Evolutionary conservation across 2,329 filamentous ascomycete genomes (phyloP), one percentile per base, ranked within the genome.

Genomic region (Trichoderma sp.): DNA sequence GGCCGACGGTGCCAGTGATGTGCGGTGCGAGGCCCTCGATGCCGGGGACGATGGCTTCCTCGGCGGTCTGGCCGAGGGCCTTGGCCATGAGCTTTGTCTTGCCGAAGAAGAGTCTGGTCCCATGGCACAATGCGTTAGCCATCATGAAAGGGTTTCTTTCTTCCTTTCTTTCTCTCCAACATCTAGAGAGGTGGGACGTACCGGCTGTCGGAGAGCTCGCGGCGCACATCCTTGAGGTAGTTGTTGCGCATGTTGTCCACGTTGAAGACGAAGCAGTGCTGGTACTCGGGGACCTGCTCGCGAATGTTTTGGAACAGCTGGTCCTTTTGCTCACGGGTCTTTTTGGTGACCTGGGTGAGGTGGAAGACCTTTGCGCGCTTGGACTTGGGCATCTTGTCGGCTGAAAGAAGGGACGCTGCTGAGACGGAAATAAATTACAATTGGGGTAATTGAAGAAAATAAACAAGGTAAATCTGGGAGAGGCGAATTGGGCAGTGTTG

Each of bases 11-110:
- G 76, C 95, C 95, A 73, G 85, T 81, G 61, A 98, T 84, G 83
- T 92, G 87, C 54, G 83, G 83, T 22, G 86, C 82, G 68, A 97
- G 88, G 70, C 83, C 81, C 77, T 92, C 84, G 75, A 95, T 88
- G 77, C 92, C 92, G 53, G 92, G 87, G 73, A 92, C 91, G 80
- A 92, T 87, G 81, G 94, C 92, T 75, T 92, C 91, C 76, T 92
- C 90, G 72, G 89, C 85, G 64, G 85, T 89, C 71, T 87, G 87
- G 77, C 95, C 95, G 29, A 99, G 90, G 67, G 95, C 94, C 82
- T 95, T 94, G 74, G 92, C 90, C 93, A 98, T 98, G 80, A 99
- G 94, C 83, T 98, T 98, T 69, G 94, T 98, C 84, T 98, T 99
- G 82, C 94, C 95, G 81, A 97, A 98, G 88, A 98, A 98, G 78